Percentiles rank a stretch among this genome's conserved stretches.
phyloP scores from a whole-genome alignment of 345 rosid genomes.

The Citrus reticulata region DNA sequence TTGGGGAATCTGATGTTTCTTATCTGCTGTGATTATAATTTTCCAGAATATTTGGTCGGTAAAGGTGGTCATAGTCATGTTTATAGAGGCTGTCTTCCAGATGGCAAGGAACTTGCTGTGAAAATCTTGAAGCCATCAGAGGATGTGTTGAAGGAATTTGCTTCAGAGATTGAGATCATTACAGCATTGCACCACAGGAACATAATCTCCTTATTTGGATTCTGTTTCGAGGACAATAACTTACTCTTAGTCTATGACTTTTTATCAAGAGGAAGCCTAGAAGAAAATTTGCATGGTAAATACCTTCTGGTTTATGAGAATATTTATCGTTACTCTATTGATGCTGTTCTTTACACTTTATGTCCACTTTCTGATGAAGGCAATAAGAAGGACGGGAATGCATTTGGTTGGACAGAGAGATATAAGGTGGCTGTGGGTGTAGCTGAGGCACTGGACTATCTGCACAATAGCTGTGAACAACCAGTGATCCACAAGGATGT shows the following conservation, averaged over 20 bases:
- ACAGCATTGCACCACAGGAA: constrained; percentile 75
- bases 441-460: constrained; percentile 85
- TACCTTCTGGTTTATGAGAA: neutral
- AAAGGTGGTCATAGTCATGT: constrained; percentile 94
- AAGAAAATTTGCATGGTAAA: constrained; percentile 86
- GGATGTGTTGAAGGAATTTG: constrained; percentile 64
- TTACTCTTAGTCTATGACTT: constrained; percentile 77
- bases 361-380: constrained; percentile 36
- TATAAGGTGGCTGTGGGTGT: constrained; percentile 83
- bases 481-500: constrained; percentile 91
- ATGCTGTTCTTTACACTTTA: constrained; percentile 11
- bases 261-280: constrained; percentile 91
- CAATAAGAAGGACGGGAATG: constrained; percentile 43
- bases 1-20: neutral
- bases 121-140: constrained; percentile 76
- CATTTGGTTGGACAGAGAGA: constrained; percentile 83
- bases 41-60: constrained; percentile 84
- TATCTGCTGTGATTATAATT: constrained; percentile 13
- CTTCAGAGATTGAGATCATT: constrained; percentile 75
- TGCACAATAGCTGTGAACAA: constrained; percentile 63
- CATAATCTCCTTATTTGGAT: constrained; percentile 76
- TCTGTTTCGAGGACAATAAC: constrained; percentile 67
- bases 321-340: constrained; percentile 10
- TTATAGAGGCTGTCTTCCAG: constrained; percentile 75
- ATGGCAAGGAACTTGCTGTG: constrained; percentile 91